phyloP scores from a whole-genome alignment of 768 basidiomycete species.

The Crassisporium funariophilum region DNA sequence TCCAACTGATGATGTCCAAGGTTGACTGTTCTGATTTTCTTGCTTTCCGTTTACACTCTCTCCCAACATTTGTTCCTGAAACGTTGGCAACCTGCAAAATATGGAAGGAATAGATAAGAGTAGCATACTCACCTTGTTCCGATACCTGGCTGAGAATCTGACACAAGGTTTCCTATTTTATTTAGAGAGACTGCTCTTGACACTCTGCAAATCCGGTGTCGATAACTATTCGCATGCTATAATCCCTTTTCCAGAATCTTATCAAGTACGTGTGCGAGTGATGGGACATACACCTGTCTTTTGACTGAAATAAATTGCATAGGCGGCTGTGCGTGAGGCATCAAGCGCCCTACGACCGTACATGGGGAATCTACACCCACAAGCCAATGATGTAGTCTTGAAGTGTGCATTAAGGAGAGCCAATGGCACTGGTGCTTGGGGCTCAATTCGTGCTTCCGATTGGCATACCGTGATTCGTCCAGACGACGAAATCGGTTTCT shows the following conservation, averaged over 20 bases:
- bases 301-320: background rate
- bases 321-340: background rate
- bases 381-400: background rate
- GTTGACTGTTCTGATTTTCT: too few relatives aligned
- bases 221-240: background rate
- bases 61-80: too few relatives aligned
- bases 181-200: background rate
- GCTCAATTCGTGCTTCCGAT: background rate
- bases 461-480: background rate
- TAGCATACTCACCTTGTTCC: too few relatives aligned
- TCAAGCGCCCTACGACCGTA: background rate
- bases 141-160: too few relatives aligned
- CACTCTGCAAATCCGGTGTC: background rate
- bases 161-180: too few relatives aligned
- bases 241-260: background rate
- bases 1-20: too few relatives aligned
- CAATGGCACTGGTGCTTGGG: background rate
- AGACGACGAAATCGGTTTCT: background rate
- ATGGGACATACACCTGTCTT: background rate
- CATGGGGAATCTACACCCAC: background rate
- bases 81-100: too few relatives aligned
- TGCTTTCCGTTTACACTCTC: too few relatives aligned
- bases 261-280: background rate
- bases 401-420: background rate
- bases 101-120: too few relatives aligned